Percentiles rank a stretch among this genome's conserved stretches.
phyloP scores from a whole-genome alignment of 2,329 filamentous ascomycete species.

The Fusarium euwallaceae region DNA sequence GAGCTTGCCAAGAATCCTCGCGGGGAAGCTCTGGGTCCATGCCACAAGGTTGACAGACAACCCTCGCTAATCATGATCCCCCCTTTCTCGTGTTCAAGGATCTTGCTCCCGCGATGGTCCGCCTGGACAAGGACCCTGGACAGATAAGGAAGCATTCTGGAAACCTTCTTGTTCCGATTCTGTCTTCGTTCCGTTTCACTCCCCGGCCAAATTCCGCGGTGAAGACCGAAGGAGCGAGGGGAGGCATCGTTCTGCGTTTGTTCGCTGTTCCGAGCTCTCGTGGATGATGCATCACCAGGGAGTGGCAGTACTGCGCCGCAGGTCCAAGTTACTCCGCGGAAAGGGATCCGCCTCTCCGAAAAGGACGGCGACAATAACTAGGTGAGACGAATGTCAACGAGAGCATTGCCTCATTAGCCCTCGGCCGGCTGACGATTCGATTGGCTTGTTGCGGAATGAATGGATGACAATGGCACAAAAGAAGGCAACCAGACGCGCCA shows the following conservation, averaged over 20 bases:
- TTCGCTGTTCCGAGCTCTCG: conserved; percentile 2
- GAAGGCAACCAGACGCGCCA: conserved; percentile 20
- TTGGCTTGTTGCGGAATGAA: conserved; percentile 2
- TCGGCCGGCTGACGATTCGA: conserved; percentile 6
- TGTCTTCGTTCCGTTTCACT: conserved; percentile 30
- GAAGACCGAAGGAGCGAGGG: conserved; percentile 24
- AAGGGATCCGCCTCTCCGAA: conserved; percentile 9
- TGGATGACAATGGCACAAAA: conserved; percentile 7
- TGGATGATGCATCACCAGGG: conserved; percentile 8
- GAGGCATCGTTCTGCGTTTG: background rate
- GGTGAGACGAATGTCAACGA: conserved; percentile 12
- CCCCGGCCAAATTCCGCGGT: conserved; percentile 9
- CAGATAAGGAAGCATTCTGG: conserved; percentile 40
- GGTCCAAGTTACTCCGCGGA: conserved; percentile 13
- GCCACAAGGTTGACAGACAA: conserved; percentile 10
- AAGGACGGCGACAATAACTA: conserved; percentile 7
- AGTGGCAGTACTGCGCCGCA: conserved; percentile 29
- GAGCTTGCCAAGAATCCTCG: conserved; percentile 16
- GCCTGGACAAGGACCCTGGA: conserved; percentile 1
- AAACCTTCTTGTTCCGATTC: conserved; percentile 42
- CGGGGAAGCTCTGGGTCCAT: conserved; percentile 18
- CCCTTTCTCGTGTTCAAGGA: conserved; percentile 25
- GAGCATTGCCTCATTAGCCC: conserved; percentile 8
- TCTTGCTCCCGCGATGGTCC: conserved; percentile 11
- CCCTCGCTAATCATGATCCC: conserved; percentile 16